These are phyloP conservation scores for Aspergillus mulundensis DNA, from an alignment of 495 filamentous ascomycete genomes.

Conservation along the genomic window DNA sequence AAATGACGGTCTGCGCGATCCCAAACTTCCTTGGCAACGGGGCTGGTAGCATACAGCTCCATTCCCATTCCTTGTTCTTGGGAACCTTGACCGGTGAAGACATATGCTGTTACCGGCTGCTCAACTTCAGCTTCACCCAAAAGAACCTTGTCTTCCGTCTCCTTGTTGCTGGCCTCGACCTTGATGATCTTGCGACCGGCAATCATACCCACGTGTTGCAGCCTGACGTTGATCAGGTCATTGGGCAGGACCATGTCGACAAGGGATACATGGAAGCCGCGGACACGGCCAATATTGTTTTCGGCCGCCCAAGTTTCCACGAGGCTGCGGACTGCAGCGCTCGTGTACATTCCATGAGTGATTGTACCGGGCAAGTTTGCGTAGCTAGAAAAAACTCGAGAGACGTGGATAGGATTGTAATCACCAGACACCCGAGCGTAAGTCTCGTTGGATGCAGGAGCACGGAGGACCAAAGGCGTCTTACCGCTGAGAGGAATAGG, in stretches of 20 bases:
- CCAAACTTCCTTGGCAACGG: constrained; percentile 96
- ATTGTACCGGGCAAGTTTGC: constrained; percentile 94
- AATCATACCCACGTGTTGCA: constrained; percentile 97
- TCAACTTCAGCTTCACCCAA: constrained; percentile 96
- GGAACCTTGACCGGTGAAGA: constrained; percentile 96
- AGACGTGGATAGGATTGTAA: constrained; percentile 98
- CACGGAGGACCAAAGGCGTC: constrained; percentile 77
- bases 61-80: constrained; percentile 99
- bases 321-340: constrained; percentile 93
- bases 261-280: constrained; percentile 91
- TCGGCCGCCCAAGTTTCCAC: constrained; percentile 99
- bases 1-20: constrained; percentile 97
- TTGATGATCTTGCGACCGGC: constrained; percentile 98
- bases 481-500: constrained; percentile 92
- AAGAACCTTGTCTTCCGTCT: constrained; percentile 92
- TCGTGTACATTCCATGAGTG: constrained; percentile 99
- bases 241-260: constrained; percentile 98
- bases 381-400: constrained; percentile 90
- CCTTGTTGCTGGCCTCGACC: constrained; percentile 89
- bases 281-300: constrained; percentile 95
- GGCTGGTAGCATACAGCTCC: constrained; percentile 91
- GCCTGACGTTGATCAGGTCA: constrained; percentile 86
- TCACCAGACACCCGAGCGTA: constrained; percentile 97
- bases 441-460: constrained; percentile 95
- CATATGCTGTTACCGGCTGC: constrained; percentile 94